Conservation (phyloP, 2,329 filamentous ascomycete species). For the Fusarium falciforme region DNA sequence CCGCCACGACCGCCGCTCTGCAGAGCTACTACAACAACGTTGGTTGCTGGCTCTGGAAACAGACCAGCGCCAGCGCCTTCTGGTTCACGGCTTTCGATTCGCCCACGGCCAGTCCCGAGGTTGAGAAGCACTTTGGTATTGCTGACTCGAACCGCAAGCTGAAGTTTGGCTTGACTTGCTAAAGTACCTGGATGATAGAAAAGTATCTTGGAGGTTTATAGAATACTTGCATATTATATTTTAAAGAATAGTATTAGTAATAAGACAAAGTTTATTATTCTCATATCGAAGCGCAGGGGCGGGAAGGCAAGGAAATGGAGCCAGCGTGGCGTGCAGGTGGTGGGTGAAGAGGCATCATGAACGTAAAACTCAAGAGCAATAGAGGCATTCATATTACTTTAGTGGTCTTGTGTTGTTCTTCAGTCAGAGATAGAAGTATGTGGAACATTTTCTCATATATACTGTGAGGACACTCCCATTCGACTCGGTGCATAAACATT, state of each 20-base stretch:
- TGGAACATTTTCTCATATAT: too few relatives aligned
- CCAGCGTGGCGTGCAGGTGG: too few relatives aligned
- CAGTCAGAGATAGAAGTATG: too few relatives aligned
- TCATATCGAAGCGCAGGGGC: too few relatives aligned
- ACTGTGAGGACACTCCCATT: too few relatives aligned
- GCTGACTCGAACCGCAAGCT: slow-evolving; percentile 38
- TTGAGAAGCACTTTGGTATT: slow-evolving; percentile 41
- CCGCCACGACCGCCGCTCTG: slow-evolving; percentile 19
- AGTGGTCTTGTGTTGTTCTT: too few relatives aligned
- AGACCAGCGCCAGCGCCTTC: slow-evolving; percentile 33
- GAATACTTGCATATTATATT: not conserved
- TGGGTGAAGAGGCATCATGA: too few relatives aligned
- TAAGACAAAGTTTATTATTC: not conserved
- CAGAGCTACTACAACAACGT: slow-evolving; percentile 39
- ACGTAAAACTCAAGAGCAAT: too few relatives aligned
- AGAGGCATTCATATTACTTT: too few relatives aligned
- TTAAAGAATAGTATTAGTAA: not conserved
- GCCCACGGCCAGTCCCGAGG: slow-evolving; percentile 28
- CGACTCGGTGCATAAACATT: too few relatives aligned
- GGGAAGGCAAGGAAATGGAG: not conserved
- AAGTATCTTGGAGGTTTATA: not conserved
- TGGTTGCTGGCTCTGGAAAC: slow-evolving; percentile 36
- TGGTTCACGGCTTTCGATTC: slow-evolving; percentile 42
- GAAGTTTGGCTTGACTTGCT: slow-evolving; percentile 38
- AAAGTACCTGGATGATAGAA: not conserved